These are phyloP conservation scores for Cyberlindnera galapagoensis DNA, from an alignment of 805 yeast species.

Conservation along the genomic window DNA sequence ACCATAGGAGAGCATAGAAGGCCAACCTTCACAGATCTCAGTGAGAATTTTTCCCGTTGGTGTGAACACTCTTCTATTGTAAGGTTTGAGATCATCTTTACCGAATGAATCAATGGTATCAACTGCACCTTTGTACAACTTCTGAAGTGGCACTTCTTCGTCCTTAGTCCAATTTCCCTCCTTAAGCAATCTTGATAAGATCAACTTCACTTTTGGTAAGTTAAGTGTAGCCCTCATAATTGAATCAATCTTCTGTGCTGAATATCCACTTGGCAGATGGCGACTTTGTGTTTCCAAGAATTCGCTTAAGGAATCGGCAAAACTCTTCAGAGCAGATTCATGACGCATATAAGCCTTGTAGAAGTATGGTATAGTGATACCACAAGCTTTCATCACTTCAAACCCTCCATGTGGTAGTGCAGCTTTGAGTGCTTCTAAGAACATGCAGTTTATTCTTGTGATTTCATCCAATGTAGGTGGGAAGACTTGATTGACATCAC, in stretches of 20 bases:
- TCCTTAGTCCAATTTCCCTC: constrained; percentile 38
- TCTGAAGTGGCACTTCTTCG: constrained; percentile 22
- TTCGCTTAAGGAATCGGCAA: constrained; percentile 38
- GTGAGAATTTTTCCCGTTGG: constrained; percentile 87
- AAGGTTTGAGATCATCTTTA: constrained; percentile 41
- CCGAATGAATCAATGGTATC: constrained; percentile 82
- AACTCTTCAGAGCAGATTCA: constrained; percentile 81
- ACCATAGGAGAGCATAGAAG: constrained; percentile 76
- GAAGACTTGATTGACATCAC: constrained; percentile 68
- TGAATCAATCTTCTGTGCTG: constrained; percentile 49
- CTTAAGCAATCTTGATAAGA: constrained; percentile 54
- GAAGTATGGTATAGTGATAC: constrained; percentile 79
- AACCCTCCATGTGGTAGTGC: constrained; percentile 66
- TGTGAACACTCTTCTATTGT: constrained; percentile 67
- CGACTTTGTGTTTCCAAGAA: constrained; percentile 34
- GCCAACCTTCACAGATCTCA: constrained; percentile 85
- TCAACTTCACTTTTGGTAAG: constrained; percentile 61
- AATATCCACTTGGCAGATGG: constrained; percentile 28
- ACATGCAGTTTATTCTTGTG: constrained; percentile 80
- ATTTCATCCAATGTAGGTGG: constrained; percentile 97
- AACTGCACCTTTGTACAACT: constrained; percentile 46
- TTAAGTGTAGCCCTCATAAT: constrained; percentile 67
- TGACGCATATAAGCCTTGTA: constrained; percentile 91
- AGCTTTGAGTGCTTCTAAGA: constrained; percentile 63
- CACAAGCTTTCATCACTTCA: constrained; percentile 77